A percentile compares a stretch with the other conserved stretches of the same genome.
phyloP scores from a whole-genome alignment of 2,329 filamentous ascomycete species.

The Coniochaeta prunicola region DNA sequence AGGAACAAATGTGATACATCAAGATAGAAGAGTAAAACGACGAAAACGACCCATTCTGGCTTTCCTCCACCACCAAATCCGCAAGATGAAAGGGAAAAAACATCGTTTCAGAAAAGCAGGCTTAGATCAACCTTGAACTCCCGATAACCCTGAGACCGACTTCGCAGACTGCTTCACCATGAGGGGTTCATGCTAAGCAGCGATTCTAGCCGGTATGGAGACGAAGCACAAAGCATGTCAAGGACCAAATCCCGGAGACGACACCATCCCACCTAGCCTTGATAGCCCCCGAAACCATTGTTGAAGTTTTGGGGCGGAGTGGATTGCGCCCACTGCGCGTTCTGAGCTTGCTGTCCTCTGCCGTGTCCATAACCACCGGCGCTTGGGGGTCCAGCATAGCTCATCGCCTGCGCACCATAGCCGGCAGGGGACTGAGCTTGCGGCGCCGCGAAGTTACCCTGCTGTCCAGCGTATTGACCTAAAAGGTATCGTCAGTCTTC shows the following conservation, averaged over 20 bases:
- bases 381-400: constrained; percentile 64
- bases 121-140: not conserved
- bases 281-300: constrained; percentile 58
- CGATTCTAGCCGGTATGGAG: not conserved
- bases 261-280: constrained; percentile 35
- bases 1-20: constrained; percentile 2
- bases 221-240: not conserved
- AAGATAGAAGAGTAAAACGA: constrained; percentile 4
- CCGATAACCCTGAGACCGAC: not conserved
- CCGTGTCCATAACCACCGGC: constrained; percentile 83
- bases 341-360: constrained; percentile 59
- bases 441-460: constrained; percentile 57
- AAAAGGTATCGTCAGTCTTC: constrained; percentile 23
- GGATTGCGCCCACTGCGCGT: constrained; percentile 45
- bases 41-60: constrained; percentile 1
- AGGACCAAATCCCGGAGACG: not conserved
- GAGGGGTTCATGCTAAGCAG: not conserved
- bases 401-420: constrained; percentile 62
- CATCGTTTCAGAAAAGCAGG: not conserved
- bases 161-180: not conserved
- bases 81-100: not conserved
- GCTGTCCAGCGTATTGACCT: constrained; percentile 57
- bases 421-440: constrained; percentile 54
- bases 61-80: not conserved
- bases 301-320: constrained; percentile 49